Percentiles rank a stretch among this genome's conserved stretches.
phyloP scores from a whole-genome alignment of 805 yeast species.

The Schizosaccharomyces osmophilus region DNA sequence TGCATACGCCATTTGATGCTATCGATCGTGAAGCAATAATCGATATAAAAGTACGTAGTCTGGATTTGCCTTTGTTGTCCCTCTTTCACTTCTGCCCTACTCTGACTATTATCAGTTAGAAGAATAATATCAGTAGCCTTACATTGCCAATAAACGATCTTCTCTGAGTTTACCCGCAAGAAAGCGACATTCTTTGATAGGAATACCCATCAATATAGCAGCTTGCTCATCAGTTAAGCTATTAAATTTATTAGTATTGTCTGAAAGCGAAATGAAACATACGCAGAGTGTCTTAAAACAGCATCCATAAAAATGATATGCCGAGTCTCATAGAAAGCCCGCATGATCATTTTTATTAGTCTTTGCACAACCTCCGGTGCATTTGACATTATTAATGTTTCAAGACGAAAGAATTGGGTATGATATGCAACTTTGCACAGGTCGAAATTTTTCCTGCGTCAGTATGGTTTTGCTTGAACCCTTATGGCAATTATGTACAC shows the following conservation, averaged over 20 bases:
- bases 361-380: constrained; percentile 4
- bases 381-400: neutral
- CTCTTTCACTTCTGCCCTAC: constrained; percentile 21
- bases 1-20: constrained; percentile 92
- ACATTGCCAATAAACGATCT: constrained; percentile 51
- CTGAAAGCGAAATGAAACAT: constrained; percentile 1
- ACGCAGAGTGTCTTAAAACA: constrained; percentile 57
- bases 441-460: too few species aligned
- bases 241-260: neutral
- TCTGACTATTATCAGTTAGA: constrained; percentile 4
- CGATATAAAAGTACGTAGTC: constrained; percentile 66
- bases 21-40: constrained; percentile 80
- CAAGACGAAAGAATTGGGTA: neutral
- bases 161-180: constrained; percentile 60
- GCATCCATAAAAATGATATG: constrained; percentile 73
- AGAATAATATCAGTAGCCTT: constrained; percentile 18
- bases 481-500: too few species aligned
- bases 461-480: too few species aligned
- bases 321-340: constrained; percentile 74
- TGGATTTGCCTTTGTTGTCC: constrained; percentile 39
- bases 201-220: constrained; percentile 53
- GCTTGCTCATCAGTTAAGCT: constrained; percentile 71
- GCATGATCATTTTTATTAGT: constrained; percentile 50
- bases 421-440: too few species aligned
- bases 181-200: constrained; percentile 65